Evolutionary conservation across 2,329 filamentous ascomycete genomes (phyloP).

Genomic region (Sclerotiophoma versabilis): DNA sequence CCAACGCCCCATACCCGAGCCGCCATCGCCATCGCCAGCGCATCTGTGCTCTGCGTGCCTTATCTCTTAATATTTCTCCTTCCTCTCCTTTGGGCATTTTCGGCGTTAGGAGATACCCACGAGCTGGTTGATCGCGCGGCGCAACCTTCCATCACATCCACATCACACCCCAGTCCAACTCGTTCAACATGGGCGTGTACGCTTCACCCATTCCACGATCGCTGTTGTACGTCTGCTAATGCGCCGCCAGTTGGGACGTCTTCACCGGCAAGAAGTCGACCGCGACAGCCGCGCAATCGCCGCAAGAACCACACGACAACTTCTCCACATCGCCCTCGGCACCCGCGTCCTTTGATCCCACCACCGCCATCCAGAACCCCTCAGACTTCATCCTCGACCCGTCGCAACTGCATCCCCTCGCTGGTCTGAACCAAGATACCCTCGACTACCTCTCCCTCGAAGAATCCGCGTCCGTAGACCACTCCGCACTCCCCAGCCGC

Average conservation of each 20-base stretch:
- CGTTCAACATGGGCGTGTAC: constrained; percentile 48
- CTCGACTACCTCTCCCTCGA: constrained; percentile 96
- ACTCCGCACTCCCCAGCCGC: constrained; percentile 89
- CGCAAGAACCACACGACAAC: constrained; percentile 54
- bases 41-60: constrained; percentile 28
- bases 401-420: constrained; percentile 87
- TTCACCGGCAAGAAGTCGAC: constrained; percentile 66
- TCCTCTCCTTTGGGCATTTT: constrained; percentile 24
- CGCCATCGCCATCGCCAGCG: constrained; percentile 40
- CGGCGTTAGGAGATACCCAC: constrained; percentile 29
- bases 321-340: constrained; percentile 48
- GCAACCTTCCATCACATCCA: constrained; percentile 26
- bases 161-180: constrained; percentile 22
- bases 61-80: constrained; percentile 13
- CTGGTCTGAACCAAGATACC: constrained; percentile 88
- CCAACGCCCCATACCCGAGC: constrained; percentile 25
- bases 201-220: background rate
- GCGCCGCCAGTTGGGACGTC: constrained; percentile 57
- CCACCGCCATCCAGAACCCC: constrained; percentile 75
- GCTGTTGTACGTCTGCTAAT: background rate
- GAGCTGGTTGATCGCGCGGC: constrained; percentile 27
- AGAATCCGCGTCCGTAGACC: constrained; percentile 85
- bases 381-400: constrained; percentile 92
- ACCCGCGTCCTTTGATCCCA: constrained; percentile 71
- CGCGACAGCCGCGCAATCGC: constrained; percentile 52